These are phyloP conservation scores for Sporothrix brasiliensis DNA, from an alignment of 2,329 filamentous ascomycete genomes.

Conservation along the genomic window DNA sequence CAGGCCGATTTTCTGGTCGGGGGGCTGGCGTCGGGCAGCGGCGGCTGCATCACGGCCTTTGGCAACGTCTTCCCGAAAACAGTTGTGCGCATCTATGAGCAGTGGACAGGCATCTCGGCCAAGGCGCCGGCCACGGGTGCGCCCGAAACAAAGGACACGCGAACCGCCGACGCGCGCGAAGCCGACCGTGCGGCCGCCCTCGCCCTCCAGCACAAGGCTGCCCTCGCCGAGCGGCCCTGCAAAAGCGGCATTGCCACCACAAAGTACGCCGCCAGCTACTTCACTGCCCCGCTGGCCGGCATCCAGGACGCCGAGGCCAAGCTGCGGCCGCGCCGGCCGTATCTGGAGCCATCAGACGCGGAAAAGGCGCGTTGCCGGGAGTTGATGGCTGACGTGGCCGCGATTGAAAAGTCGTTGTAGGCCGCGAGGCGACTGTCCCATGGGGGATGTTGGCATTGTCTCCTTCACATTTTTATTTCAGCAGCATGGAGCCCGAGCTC, in stretches of 20 bases:
- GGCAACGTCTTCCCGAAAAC: conserved; percentile 64
- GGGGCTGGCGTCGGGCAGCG: conserved; percentile 60
- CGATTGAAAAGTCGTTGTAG: conserved; percentile 48
- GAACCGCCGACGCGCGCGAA: conserved; percentile 40
- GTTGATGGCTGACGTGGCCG: conserved; percentile 49
- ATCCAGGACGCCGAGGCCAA: conserved; percentile 62
- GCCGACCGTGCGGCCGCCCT: conserved; percentile 63
- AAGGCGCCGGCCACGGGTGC: neutral
- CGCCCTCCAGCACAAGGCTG: conserved; percentile 62
- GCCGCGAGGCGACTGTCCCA: too few relatives aligned
- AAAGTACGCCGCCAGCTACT: conserved; percentile 68
- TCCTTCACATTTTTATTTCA: too few relatives aligned
- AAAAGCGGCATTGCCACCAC: conserved; percentile 68
- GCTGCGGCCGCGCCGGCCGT: conserved; percentile 64
- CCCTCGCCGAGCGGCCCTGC: conserved; percentile 66
- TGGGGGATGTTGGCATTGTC: too few relatives aligned
- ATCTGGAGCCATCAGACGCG: conserved; percentile 53
- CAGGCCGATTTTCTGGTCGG: conserved; percentile 71
- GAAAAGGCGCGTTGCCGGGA: conserved; percentile 49
- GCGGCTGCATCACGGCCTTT: conserved; percentile 64
- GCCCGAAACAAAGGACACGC: conserved; percentile 15
- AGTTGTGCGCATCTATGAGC: conserved; percentile 59
- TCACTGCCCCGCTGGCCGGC: conserved; percentile 59
- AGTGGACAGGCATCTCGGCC: conserved; percentile 50
- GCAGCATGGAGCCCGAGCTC: neutral